A percentile compares a stretch with the other conserved stretches of the same genome.
These are phyloP conservation scores for Nissolia schottii DNA, from an alignment of 306 rosid genomes.

Conservation along the genomic window DNA sequence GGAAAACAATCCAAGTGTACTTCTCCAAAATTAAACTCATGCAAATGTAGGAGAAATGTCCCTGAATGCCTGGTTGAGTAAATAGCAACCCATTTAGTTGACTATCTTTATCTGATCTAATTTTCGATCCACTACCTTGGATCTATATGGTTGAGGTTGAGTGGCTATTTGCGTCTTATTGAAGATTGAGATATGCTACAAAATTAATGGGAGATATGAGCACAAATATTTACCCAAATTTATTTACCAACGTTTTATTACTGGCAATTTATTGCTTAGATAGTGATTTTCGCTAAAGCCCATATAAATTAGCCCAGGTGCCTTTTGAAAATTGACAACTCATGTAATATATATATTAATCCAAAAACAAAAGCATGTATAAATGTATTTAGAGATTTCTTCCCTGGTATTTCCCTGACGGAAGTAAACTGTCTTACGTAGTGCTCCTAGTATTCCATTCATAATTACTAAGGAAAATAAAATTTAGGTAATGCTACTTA, in stretches of 20 bases:
- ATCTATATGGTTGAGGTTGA: not conserved
- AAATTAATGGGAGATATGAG: too few species aligned
- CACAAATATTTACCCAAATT: too few species aligned
- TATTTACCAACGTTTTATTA: too few species aligned
- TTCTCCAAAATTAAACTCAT: too few species aligned
- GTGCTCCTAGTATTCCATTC: not conserved
- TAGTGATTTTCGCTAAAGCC: not conserved
- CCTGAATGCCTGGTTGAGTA: conserved; percentile 7
- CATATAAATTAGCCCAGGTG: conserved; percentile 3
- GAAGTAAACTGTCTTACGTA: not conserved
- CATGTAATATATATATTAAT: not conserved
- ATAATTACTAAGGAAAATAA: not conserved
- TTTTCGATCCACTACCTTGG: conserved; percentile 1
- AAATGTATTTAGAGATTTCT: too few species aligned
- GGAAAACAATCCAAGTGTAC: too few species aligned
- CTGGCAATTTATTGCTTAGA: too few species aligned
- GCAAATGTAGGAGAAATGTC: not conserved
- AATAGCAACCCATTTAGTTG: conserved; percentile 20
- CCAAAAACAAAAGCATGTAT: too few species aligned
- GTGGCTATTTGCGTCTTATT: conserved; percentile 13
- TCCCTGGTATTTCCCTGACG: not conserved
- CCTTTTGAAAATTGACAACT: conserved; percentile 3
- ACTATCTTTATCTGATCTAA: not conserved
- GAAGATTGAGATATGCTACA: not conserved
- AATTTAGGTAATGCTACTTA: too few species aligned